Evolutionary conservation across 345 rosid genomes (phyloP), one percentile per base, ranked within the genome.

Genomic region (Lumnitzera littorea): DNA sequence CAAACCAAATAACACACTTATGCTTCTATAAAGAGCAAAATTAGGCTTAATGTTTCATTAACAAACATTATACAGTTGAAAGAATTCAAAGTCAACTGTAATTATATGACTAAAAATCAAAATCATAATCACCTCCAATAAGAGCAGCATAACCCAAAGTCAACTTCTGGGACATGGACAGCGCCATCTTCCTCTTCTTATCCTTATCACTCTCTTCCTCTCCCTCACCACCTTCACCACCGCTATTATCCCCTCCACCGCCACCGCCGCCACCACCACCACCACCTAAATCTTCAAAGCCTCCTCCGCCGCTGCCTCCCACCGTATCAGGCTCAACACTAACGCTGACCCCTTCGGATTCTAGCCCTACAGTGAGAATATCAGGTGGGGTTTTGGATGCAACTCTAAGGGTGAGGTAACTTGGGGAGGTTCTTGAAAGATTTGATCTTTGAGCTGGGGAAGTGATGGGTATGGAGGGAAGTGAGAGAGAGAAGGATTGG

Each of bases 91-190:
- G 11, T 36, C 43, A 36, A 36, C 43, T 4, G 1, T 36, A 36
- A 36, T 36, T 9, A 36, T 0, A 46, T 17, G 15, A 63, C 20
- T 16, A n/a, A 24, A 46, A 17, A 43, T 24, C 67, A 11, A 29
- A 23, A 27, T 60, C 24, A 43, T 36, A 13, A 13, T n/a, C n/a
- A 88, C 98, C 80, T 86, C 96, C 96, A 27, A 86, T 82, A 11
- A 82, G 82, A 12, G 77, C 77, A 61, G 89, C 89, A 48, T 76
- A 83, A n/a, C 75, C 85, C 49, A 83, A 78, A 62, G 83, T 83
- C 59, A 84, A 46, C 56, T 81, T 84, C 78, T 84, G 90, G 13
- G 90, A 84, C 87, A 81, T 71, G 12, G 84, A 77, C 78, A 84
- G 27, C 6, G 57, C 86, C 74, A 70, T 78, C 69, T 68, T 79